These are phyloP conservation scores for Mariannaea sp. DNA, from an alignment of 2,329 filamentous ascomycete species.

Conservation along the genomic window DNA sequence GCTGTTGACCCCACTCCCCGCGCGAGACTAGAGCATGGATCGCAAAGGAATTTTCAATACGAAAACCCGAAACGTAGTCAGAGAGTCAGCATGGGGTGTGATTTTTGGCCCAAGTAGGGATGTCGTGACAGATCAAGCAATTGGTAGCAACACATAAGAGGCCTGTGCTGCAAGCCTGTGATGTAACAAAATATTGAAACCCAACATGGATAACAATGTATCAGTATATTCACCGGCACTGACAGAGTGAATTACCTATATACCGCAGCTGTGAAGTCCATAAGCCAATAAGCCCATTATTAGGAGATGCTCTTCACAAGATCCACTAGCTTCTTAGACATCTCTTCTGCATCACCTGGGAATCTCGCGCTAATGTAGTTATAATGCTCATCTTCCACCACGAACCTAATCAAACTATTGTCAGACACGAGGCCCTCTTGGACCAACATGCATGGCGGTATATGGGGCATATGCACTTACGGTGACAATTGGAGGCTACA, in stretches of 20 bases:
- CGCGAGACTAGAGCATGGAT: background rate
- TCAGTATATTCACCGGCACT: no score
- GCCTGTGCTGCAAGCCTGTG: no score
- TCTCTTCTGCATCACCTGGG: constrained; percentile 47
- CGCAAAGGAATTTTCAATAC: background rate
- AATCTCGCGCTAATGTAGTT: constrained; percentile 56
- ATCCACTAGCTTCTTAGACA: constrained; percentile 11
- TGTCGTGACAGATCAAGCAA: no score
- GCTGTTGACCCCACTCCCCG: background rate
- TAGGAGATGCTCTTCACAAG: constrained; percentile 10
- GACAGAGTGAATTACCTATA: no score
- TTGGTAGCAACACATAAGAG: no score
- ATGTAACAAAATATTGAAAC: no score
- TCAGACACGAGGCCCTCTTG: background rate
- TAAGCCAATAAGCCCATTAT: background rate
- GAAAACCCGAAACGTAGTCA: background rate
- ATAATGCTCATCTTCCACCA: constrained; percentile 53
- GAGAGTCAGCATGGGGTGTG: background rate
- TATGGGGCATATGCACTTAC: constrained; percentile 42
- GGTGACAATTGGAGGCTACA: constrained; percentile 47
- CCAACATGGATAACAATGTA: no score
- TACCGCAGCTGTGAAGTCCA: no score
- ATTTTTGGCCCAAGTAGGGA: no score
- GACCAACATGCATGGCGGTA: background rate
- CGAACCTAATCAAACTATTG: constrained; percentile 44